Base-by-base conservation (phyloP, 2,329 filamentous ascomycete genomes). In the Curvularia lunata region DNA sequence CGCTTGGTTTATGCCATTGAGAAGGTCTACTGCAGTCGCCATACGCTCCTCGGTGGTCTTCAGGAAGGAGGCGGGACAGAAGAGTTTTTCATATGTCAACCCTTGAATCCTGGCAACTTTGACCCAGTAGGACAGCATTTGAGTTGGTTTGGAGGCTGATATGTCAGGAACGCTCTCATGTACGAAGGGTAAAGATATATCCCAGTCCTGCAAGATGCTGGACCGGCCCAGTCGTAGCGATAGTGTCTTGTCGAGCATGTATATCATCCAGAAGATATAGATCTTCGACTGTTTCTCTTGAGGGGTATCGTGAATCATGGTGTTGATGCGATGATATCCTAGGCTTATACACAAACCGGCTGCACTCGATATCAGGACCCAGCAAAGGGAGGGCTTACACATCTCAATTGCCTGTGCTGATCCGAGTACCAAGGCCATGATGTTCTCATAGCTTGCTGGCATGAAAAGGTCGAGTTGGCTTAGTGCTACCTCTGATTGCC, bases 401-500 rank as follows among this genome's bases (percentile, higher is more conserved):
- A 73, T 65, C 49, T 77, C 74, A 8, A 77, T 64, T 12, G 73
- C 70, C 28, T 68, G 70, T 12, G 71, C 65, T 8, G 71, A 68
- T 45, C 67, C 73, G 18, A 77, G 53, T 4, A 75, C 43, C 4
- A 77, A 60, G 16, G 72, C 72, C 52, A 76, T 68, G 23, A 77
- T 69, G 30, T 78, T 78, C 47, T 78, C 75, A 48, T 71, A 71
- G 19, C 58, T 75, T 4, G 74, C 67, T 4, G 72, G 66, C 48
- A 77, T 56, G 53, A 73, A 72, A 1, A 76, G 62, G 38, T 74
- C 69, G 6, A 77, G 60, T 27, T 75, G 67, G 30, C 66, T 69
- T 52, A 77, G 63, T 7, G 68, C 68, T 28, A 71, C 75, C 59
- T 83, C 79, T 18, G 83, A 66, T 48, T 83, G 83, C 16, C 71